phyloP scores from a whole-genome alignment of 2,329 filamentous ascomycete genomes.

The Colletotrichum lupini region DNA sequence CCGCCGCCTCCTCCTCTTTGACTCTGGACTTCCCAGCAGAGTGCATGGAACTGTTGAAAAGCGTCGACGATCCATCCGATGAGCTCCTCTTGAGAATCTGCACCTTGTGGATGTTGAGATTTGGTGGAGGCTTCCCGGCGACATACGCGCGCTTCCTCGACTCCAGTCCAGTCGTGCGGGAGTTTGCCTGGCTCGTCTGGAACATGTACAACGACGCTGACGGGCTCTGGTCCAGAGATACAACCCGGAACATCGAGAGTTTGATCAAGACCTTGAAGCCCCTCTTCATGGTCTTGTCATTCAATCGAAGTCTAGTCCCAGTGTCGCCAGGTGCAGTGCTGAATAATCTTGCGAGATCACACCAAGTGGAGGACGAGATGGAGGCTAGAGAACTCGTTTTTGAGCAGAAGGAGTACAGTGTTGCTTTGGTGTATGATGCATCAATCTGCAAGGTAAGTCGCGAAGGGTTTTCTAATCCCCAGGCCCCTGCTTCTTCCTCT shows the following conservation, averaged over 20 bases:
- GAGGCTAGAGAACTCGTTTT: constrained; percentile 10
- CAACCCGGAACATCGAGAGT: not conserved
- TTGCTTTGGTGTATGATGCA: not conserved
- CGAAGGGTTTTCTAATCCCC: not conserved
- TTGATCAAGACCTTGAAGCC: not conserved
- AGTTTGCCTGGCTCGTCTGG: constrained; percentile 20
- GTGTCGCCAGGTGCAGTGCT: not conserved
- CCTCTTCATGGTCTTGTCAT: not conserved
- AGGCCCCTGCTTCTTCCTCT: not conserved
- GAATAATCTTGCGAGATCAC: not conserved
- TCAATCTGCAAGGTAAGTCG: not conserved
- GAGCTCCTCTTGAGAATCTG: not conserved
- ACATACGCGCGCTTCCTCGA: constrained; percentile 23
- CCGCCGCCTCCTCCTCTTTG: not conserved
- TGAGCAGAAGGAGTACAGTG: not conserved
- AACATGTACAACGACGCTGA: not conserved
- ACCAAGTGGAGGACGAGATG: not conserved
- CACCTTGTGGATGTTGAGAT: not conserved
- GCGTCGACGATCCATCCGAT: not conserved
- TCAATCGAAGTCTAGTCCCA: not conserved
- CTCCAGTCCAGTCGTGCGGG: not conserved
- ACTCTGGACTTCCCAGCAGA: not conserved
- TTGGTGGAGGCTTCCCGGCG: not conserved
- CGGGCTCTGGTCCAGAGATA: not conserved
- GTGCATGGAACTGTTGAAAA: not conserved